Conservation (phyloP, 2,329 filamentous ascomycete species). For the Lasiodiplodia sp. region DNA sequence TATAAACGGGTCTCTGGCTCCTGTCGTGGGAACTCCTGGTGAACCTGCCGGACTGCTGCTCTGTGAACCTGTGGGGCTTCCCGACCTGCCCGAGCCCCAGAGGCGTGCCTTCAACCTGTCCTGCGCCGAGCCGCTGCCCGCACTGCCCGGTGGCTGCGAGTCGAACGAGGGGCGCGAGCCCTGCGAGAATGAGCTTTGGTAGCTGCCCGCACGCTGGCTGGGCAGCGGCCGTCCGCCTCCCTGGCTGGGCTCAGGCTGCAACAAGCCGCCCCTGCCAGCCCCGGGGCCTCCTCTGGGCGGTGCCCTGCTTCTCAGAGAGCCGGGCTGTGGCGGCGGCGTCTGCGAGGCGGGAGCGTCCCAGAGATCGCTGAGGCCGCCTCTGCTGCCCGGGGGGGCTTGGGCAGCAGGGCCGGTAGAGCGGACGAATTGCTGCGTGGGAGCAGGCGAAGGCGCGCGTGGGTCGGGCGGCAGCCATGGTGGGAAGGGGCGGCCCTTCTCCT, state of each 20-base stretch:
- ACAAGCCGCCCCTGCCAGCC: conserved; percentile 39
- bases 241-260: conserved; percentile 40
- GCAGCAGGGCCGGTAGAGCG: conserved; percentile 42
- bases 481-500: conserved; percentile 80
- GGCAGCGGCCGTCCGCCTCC: conserved; percentile 66
- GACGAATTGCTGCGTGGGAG: conserved; percentile 57
- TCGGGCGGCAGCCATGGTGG: conserved; percentile 90
- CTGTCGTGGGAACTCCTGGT: conserved; percentile 18
- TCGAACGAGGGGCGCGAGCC: conserved; percentile 46
- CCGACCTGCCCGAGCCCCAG: conserved; percentile 70
- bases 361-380: conserved; percentile 63
- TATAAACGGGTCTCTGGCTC: conserved; percentile 40
- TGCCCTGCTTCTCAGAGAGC: conserved; percentile 51
- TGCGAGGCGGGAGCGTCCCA: conserved; percentile 59
- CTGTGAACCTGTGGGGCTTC: conserved; percentile 56
- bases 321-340: conserved; percentile 48
- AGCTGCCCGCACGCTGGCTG: conserved; percentile 76
- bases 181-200: conserved; percentile 63
- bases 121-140: conserved; percentile 66
- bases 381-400: conserved; percentile 44
- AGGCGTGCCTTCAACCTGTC: conserved; percentile 82
- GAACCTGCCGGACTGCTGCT: conserved; percentile 29
- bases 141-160: conserved; percentile 47
- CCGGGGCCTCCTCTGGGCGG: conserved; percentile 53
- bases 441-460: conserved; percentile 73